Percentiles rank a stretch among this genome's conserved stretches.
These are phyloP conservation scores for Penicillium parvum DNA, from an alignment of 495 filamentous ascomycete genomes.

Conservation along the genomic window DNA sequence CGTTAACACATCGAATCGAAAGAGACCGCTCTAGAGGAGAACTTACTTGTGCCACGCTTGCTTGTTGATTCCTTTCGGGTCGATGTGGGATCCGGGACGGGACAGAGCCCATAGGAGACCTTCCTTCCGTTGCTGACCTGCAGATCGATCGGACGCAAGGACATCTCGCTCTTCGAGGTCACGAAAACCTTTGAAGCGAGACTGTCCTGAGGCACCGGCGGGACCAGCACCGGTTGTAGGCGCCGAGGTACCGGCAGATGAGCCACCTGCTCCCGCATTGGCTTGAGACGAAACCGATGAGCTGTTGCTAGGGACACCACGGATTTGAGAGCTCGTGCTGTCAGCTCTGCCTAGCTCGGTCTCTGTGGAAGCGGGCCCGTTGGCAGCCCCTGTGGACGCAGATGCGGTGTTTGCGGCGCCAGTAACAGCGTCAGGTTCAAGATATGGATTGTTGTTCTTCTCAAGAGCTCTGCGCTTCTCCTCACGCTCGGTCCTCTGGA, in stretches of 20 bases:
- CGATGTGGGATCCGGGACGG: conserved; percentile 87
- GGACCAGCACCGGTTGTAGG: conserved; percentile 33
- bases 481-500: conserved; percentile 87
- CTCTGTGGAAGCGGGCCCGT: conserved; percentile 47
- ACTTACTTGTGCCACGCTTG: conserved; percentile 99
- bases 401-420: conserved; percentile 20
- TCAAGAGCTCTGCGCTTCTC: conserved; percentile 86
- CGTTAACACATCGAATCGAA: conserved; percentile 2
- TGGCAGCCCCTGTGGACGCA: conserved; percentile 28
- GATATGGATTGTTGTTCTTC: conserved; percentile 77
- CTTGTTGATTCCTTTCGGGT: conserved; percentile 92
- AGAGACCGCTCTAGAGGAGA: conserved; percentile 8
- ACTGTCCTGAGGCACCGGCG: conserved; percentile 45
- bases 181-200: conserved; percentile 80
- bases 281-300: conserved; percentile 47
- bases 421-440: conserved; percentile 61
- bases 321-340: conserved; percentile 65
- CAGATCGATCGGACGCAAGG: conserved; percentile 36
- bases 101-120: conserved; percentile 93
- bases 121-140: conserved; percentile 70
- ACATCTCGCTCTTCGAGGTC: conserved; percentile 81
- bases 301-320: conserved; percentile 43
- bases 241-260: conserved; percentile 26
- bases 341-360: conserved; percentile 65
- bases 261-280: conserved; percentile 29